These are phyloP conservation scores for Serendipita sp. DNA, from an alignment of 768 basidiomycete species.

Conservation along the genomic window DNA sequence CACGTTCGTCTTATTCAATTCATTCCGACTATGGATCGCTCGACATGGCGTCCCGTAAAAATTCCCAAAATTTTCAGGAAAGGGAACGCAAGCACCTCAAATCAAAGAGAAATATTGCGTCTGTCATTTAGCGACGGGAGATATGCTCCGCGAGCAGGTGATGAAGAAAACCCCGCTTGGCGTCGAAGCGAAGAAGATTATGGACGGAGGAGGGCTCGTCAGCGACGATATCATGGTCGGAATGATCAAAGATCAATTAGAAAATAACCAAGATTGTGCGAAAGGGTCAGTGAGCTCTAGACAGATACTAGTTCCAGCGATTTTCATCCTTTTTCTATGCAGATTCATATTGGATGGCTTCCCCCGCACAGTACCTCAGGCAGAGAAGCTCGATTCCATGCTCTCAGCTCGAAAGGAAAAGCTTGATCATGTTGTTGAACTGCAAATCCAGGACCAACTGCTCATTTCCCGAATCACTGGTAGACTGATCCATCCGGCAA, in stretches of 20 bases:
- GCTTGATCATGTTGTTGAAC: slow-evolving; percentile 82
- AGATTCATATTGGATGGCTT: slow-evolving; percentile 99
- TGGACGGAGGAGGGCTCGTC: slow-evolving; percentile 93
- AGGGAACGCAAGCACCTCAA: slow-evolving; percentile 93
- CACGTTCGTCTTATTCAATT: slow-evolving; percentile 1
- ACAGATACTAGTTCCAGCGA: neutral
- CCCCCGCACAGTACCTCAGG: slow-evolving; percentile 92
- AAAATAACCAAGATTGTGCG: slow-evolving; percentile 83
- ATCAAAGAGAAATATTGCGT: slow-evolving; percentile 89
- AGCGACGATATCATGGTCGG: slow-evolving; percentile 93
- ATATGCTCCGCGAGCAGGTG: slow-evolving; percentile 96
- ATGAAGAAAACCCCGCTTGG: slow-evolving; percentile 74
- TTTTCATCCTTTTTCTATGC: neutral
- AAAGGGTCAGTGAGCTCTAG: slow-evolving; percentile 60
- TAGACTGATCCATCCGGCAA: slow-evolving; percentile 76
- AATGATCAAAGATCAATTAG: slow-evolving; percentile 92
- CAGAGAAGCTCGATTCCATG: slow-evolving; percentile 91
- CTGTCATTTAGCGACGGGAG: slow-evolving; percentile 96
- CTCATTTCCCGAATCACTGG: slow-evolving; percentile 97
- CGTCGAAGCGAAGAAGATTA: slow-evolving; percentile 87
- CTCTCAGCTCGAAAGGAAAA: slow-evolving; percentile 66
- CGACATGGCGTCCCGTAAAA: neutral
- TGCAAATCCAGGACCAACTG: slow-evolving; percentile 83
- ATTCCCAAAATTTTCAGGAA: slow-evolving; percentile 38
- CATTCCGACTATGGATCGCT: neutral